Base-by-base conservation (phyloP, 2,329 filamentous ascomycete genomes). In the Pseudopithomyces maydicus region DNA sequence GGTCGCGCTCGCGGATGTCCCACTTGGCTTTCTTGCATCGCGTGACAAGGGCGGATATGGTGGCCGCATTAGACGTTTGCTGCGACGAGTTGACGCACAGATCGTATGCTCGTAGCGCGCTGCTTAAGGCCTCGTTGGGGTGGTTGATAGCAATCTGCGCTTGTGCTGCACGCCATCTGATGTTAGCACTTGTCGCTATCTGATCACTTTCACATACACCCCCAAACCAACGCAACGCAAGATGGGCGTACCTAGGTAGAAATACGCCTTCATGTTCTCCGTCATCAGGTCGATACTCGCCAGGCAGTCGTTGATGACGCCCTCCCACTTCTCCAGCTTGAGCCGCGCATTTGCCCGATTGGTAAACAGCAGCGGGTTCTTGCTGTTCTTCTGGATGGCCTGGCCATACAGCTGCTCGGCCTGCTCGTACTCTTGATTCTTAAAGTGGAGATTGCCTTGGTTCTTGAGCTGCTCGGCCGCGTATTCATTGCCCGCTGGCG, bases 301-400 rank as follows among this genome's bases (percentile, higher is more conserved):
- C 52, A 88, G 77, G 71, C 92, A 94, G 76, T 97, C 93, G 57
- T 86, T 80, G 61, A 95, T 88, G 47, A 89, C 92, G 10, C 83
- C 87, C 29, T 90, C 84, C 85, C 89, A 96, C 66, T 86, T 81
- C 58, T 83, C 79, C 20, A 96, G 84, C 77, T 90, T 90, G 56
- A 95, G 81, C 39, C 92, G 86, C 3, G 90, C 88, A 78, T 97
- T 90, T 50, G 92, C 91, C 52, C 93, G 90, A 78, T 97, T 98
- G 38, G 92, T 94, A 78, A 92, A 97, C 49, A 97, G 84, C 29
- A 89, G 82, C 1, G 90, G 86, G 72, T 96, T 95, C 54, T 81
- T 84, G 3, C 90, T 84, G 76, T 96, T 91, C 71, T 88, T 86
- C 67, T 90, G 86, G 66, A 97, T 92, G 79, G 90, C 90, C 74